phyloP scores from a whole-genome alignment of 2,329 filamentous ascomycete species.

The Aspergillus jensenii region DNA sequence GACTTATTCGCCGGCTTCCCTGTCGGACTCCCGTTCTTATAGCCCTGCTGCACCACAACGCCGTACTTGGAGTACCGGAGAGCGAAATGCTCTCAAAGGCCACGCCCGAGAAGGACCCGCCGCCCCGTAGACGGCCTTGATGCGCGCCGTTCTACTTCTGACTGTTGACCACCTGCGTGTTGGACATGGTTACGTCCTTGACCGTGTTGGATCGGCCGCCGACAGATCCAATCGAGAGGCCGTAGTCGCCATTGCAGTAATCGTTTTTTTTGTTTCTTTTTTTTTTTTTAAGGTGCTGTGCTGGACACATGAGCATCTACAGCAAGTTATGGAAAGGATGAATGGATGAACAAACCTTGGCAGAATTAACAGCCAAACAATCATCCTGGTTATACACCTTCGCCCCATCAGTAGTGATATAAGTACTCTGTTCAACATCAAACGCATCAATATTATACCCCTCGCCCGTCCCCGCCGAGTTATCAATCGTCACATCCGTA shows the following conservation, averaged over 20 bases:
- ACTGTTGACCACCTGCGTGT: conserved; percentile 49
- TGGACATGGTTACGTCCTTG: conserved; percentile 50
- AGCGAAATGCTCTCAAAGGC: conserved; percentile 52
- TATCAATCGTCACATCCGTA: conserved; percentile 56
- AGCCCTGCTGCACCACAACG: conserved; percentile 61
- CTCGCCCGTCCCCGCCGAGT: conserved; percentile 52
- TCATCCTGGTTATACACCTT: conserved; percentile 63
- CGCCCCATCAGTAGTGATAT: conserved; percentile 54
- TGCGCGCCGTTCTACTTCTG: conserved; percentile 23
- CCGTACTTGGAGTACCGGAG: conserved; percentile 36
- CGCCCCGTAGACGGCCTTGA: conserved; percentile 54
- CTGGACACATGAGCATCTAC: no score
- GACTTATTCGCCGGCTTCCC: conserved; percentile 14
- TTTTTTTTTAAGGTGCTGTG: conserved; percentile 27
- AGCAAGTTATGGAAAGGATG: no score
- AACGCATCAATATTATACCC: conserved; percentile 62
- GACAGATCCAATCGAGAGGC: conserved; percentile 36
- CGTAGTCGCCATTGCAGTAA: conserved; percentile 42
- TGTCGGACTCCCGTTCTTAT: conserved; percentile 49
- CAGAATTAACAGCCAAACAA: conserved; percentile 59
- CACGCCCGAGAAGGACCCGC: conserved; percentile 53
- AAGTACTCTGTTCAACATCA: conserved; percentile 53
- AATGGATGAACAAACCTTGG: conserved; percentile 21
- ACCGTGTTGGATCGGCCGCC: conserved; percentile 57
- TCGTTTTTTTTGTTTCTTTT: conserved; percentile 22